These are phyloP conservation scores for Avena eriantha DNA, from an alignment of 176 grass and related monocot genomes.

Conservation along the genomic window DNA sequence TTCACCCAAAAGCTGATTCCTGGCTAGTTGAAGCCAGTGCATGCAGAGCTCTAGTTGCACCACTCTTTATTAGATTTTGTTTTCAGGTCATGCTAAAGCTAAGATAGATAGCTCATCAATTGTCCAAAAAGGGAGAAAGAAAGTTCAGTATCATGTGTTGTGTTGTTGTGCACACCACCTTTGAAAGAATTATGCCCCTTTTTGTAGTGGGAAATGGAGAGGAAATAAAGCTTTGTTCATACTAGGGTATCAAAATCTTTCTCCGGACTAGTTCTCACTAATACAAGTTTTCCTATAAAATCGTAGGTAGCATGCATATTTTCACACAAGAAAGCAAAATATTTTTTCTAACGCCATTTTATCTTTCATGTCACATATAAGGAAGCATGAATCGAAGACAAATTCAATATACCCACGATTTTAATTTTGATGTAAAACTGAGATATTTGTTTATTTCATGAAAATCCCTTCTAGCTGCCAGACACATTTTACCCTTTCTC, in stretches of 20 bases:
- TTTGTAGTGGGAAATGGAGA: constrained; percentile 39
- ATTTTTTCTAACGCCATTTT: background rate
- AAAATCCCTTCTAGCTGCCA: too few species aligned
- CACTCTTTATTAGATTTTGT: constrained; percentile 24
- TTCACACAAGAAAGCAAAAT: background rate
- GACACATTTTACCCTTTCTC: too few species aligned
- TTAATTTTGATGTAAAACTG: too few species aligned
- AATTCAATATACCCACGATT: too few species aligned
- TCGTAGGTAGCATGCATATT: background rate
- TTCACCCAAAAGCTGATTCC: constrained; percentile 2
- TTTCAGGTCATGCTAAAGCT: constrained; percentile 35
- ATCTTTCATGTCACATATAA: background rate
- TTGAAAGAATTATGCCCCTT: constrained; percentile 39
- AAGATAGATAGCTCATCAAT: constrained; percentile 21
- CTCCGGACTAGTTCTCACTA: background rate
- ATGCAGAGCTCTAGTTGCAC: constrained; percentile 25
- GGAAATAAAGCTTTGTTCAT: constrained; percentile 46
- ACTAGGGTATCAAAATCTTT: constrained; percentile 18
- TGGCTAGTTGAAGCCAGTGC: constrained; percentile 57
- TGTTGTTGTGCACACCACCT: background rate
- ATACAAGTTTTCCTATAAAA: background rate
- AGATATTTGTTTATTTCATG: too few species aligned
- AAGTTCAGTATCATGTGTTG: background rate
- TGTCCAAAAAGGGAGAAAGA: constrained; percentile 33
- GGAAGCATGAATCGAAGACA: too few species aligned